Evolutionary conservation across 106 monocot species (phyloP).

Genomic region (Dendrobium chrysotoxum): DNA sequence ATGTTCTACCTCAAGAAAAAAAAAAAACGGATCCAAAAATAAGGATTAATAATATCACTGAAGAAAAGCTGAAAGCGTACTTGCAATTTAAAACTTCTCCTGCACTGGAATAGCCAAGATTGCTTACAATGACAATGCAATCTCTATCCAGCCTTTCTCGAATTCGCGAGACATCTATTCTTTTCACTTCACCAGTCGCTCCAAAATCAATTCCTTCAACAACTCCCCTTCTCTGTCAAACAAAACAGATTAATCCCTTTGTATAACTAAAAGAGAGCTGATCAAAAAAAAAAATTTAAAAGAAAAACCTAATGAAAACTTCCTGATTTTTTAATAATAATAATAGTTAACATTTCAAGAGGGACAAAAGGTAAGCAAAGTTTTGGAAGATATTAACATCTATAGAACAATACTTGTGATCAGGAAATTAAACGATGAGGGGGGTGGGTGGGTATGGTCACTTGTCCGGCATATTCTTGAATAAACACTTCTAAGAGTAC

Average conservation of each 20-base stretch:
- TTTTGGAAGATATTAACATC: not conserved
- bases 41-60: not conserved
- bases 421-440: too few relatives aligned
- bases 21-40: not conserved
- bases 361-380: not conserved
- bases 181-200: constrained; percentile 92
- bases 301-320: not conserved
- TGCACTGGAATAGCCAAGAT: constrained; percentile 86
- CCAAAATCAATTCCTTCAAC: constrained; percentile 90
- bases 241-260: constrained; percentile 1
- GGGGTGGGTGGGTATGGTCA: too few relatives aligned
- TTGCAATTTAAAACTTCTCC: constrained; percentile 96
- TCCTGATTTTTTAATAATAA: not conserved
- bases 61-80: constrained; percentile 38
- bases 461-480: too few relatives aligned
- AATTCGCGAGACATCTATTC: constrained; percentile 72
- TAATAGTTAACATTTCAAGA: not conserved
- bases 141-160: constrained; percentile 69
- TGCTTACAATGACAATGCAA: constrained; percentile 82
- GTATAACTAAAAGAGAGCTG: not conserved
- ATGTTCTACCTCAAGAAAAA: not conserved
- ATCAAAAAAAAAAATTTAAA: not conserved
- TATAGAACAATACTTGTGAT: not conserved
- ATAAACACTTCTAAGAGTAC: too few relatives aligned
- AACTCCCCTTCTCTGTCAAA: constrained; percentile 86